Conservation (phyloP, 2,329 filamentous ascomycete species). For the Penicillium sp. region DNA sequence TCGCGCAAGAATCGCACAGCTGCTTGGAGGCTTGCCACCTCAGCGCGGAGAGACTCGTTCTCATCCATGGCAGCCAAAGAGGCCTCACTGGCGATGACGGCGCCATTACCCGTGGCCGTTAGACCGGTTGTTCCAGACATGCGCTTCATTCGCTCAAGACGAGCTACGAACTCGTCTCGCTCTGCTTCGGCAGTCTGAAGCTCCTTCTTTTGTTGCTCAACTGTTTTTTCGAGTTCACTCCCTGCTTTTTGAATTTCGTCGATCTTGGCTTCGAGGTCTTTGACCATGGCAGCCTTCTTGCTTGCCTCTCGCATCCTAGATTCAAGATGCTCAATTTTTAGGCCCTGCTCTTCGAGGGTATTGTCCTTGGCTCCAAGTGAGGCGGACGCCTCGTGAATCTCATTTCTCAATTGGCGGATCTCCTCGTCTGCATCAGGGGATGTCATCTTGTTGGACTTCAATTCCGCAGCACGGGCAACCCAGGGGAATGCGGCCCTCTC, state of each 20-base stretch:
- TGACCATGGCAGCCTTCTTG: conserved; percentile 62
- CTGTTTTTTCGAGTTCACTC: conserved; percentile 29
- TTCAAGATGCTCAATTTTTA: conserved; percentile 91
- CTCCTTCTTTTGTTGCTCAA: conserved; percentile 37
- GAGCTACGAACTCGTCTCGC: conserved; percentile 40
- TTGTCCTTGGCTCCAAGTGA: conserved; percentile 72
- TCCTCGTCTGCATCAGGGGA: conserved; percentile 83
- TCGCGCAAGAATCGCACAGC: conserved; percentile 46
- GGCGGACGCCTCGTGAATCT: conserved; percentile 73
- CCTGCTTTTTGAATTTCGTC: conserved; percentile 37
- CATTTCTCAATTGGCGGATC: conserved; percentile 73
- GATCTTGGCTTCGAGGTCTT: conserved; percentile 43
- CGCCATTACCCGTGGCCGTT: conserved; percentile 34
- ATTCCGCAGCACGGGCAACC: conserved; percentile 74
- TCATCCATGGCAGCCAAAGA: conserved; percentile 43
- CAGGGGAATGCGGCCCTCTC: conserved; percentile 75
- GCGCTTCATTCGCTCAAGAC: conserved; percentile 43
- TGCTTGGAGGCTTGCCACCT: conserved; percentile 44
- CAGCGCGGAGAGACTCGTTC: conserved; percentile 42
- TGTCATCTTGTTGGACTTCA: conserved; percentile 77
- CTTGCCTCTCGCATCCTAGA: conserved; percentile 80
- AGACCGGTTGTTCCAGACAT: conserved; percentile 38
- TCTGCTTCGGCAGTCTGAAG: conserved; percentile 37
- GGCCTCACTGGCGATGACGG: conserved; percentile 36
- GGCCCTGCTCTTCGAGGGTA: conserved; percentile 77